Percentiles rank a stretch among this genome's conserved stretches.
Conservation (phyloP, 2,329 filamentous ascomycete species). For the Pochonia chlamydosporia region DNA sequence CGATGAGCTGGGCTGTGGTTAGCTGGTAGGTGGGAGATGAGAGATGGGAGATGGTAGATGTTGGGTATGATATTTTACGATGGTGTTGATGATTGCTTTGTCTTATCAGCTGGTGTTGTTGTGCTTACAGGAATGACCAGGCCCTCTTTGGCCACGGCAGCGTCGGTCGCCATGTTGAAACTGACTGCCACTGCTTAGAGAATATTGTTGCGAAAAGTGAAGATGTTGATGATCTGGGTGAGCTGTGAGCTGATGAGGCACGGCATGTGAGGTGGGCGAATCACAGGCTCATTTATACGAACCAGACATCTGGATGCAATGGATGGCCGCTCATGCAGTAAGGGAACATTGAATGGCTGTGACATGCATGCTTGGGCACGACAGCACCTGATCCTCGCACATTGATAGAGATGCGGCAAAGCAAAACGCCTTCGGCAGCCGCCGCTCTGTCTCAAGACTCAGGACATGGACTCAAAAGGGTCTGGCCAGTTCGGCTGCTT, state of each 20-base stretch:
- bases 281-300: too few species aligned
- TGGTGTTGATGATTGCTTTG: background rate
- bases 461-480: too few species aligned
- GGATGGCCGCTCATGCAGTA: too few species aligned
- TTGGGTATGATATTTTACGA: background rate
- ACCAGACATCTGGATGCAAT: too few species aligned
- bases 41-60: background rate
- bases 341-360: too few species aligned
- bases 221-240: background rate
- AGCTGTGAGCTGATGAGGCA: background rate
- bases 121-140: constrained; percentile 48
- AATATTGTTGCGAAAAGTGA: background rate
- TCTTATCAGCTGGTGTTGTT: background rate
- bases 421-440: background rate
- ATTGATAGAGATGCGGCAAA: too few species aligned
- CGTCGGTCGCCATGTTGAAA: constrained; percentile 23
- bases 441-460: too few species aligned
- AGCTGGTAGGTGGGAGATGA: background rate
- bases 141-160: constrained; percentile 45
- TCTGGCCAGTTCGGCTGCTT: background rate
- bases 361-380: too few species aligned
- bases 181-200: too few species aligned
- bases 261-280: too few species aligned
- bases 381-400: too few species aligned
- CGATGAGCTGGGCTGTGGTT: constrained; percentile 18